A percentile compares a stretch with the other conserved stretches of the same genome.
Conservation (phyloP, 2,329 filamentous ascomycete genomes). For the Venturia effusa region DNA sequence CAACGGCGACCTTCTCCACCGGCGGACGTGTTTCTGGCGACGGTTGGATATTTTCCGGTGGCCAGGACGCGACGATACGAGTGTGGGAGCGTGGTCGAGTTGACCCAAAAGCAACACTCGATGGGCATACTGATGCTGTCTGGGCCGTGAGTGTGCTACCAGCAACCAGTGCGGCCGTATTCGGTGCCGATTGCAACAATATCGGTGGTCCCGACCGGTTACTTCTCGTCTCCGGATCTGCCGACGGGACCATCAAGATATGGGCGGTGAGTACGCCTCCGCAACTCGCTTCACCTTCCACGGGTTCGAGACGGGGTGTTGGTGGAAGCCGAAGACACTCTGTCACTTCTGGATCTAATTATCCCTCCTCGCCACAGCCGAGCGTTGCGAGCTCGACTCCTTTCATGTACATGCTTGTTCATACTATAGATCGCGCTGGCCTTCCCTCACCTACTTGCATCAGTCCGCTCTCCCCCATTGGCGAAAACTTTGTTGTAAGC, state of each 20-base stretch:
- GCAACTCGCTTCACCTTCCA: constrained; percentile 63
- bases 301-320: constrained; percentile 54
- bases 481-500: constrained; percentile 84
- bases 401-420: constrained; percentile 79
- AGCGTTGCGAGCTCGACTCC: constrained; percentile 75
- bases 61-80: constrained; percentile 82
- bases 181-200: constrained; percentile 58
- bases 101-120: constrained; percentile 87
- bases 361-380: constrained; percentile 81
- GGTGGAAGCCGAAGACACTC: constrained; percentile 79
- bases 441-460: constrained; percentile 80
- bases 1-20: constrained; percentile 78
- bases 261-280: constrained; percentile 93
- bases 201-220: constrained; percentile 79
- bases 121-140: constrained; percentile 90
- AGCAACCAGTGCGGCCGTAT: constrained; percentile 66
- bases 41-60: constrained; percentile 97
- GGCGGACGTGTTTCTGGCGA: constrained; percentile 81
- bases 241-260: constrained; percentile 82
- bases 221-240: constrained; percentile 79
- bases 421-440: constrained; percentile 66
- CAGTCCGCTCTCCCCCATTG: constrained; percentile 69
- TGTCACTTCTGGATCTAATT: constrained; percentile 87
- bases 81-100: constrained; percentile 94
- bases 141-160: constrained; percentile 93